These are phyloP conservation scores for Collybiopsis luxurians DNA, from an alignment of 768 basidiomycete species.

Conservation along the genomic window DNA sequence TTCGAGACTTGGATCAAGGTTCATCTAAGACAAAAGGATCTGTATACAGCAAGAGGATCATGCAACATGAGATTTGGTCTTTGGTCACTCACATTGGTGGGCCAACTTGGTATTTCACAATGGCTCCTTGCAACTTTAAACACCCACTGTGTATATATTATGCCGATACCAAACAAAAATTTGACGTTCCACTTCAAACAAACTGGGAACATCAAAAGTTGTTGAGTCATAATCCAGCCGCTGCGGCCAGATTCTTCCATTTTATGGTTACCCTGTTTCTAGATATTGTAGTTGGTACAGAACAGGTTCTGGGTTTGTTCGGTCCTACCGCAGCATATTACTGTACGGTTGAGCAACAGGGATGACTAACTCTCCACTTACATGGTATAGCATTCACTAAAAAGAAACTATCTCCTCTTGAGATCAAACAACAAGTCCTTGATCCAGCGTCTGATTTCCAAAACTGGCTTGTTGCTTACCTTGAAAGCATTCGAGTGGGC, in stretches of 20 bases:
- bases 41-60: constrained; percentile 21
- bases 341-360: constrained; percentile 23
- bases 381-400: constrained; percentile 36
- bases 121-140: constrained; percentile 17
- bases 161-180: constrained; percentile 10
- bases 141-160: constrained; percentile 15
- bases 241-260: constrained; percentile 17
- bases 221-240: constrained; percentile 14
- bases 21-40: constrained; percentile 19
- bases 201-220: neutral
- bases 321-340: constrained; percentile 18
- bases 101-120: constrained; percentile 19
- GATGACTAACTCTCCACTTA: constrained; percentile 27
- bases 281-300: constrained; percentile 8
- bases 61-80: constrained; percentile 22
- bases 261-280: constrained; percentile 16
- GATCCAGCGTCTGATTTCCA: constrained; percentile 21
- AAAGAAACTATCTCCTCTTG: constrained; percentile 25
- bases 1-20: constrained; percentile 26
- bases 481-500: constrained; percentile 28
- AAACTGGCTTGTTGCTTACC: constrained; percentile 20
- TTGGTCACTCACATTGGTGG: constrained; percentile 12
- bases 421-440: constrained; percentile 27
- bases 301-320: constrained; percentile 10
- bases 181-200: neutral